These are phyloP conservation scores for Sindora glabra DNA, from an alignment of 306 rosid genomes.

Conservation along the genomic window DNA sequence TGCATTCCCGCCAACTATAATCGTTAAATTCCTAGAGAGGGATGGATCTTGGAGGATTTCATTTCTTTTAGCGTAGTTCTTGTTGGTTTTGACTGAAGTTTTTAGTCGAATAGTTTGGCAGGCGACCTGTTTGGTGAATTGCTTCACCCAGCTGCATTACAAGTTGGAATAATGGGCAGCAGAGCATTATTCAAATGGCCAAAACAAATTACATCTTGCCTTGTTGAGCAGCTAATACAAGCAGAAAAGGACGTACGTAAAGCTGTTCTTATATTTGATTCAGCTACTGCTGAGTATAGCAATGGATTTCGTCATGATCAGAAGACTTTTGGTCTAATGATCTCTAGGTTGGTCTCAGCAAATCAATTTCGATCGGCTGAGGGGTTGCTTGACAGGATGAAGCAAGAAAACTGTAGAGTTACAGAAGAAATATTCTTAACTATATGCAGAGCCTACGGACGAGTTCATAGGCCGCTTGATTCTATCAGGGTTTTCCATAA, in stretches of 20 bases:
- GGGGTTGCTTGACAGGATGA: constrained; percentile 67
- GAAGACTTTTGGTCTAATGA: constrained; percentile 55
- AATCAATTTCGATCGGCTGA: constrained; percentile 74
- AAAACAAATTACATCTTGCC: constrained; percentile 40
- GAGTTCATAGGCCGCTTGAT: constrained; percentile 72
- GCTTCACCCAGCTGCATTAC: background rate
- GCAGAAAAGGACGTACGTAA: constrained; percentile 58
- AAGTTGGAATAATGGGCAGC: constrained; percentile 40
- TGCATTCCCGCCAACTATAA: too few species aligned
- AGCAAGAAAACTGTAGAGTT: constrained; percentile 56
- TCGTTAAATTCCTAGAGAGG: background rate
- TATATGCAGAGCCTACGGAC: constrained; percentile 67
- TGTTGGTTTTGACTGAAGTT: background rate
- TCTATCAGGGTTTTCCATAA: constrained; percentile 58
- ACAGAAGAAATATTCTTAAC: constrained; percentile 53
- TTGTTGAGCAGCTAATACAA: constrained; percentile 58
- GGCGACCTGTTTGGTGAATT: constrained; percentile 12
- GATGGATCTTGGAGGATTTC: background rate
- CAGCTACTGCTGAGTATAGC: constrained; percentile 66
- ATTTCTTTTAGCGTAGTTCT: background rate
- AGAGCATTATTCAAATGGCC: constrained; percentile 70
- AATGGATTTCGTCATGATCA: constrained; percentile 82
- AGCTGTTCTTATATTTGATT: constrained; percentile 59
- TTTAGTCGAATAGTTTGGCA: background rate
- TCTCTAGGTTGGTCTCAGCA: constrained; percentile 50